Evolutionary conservation across 2,329 filamentous ascomycete species (phyloP).

Genomic region (Hymenoscyphus infarciens): DNA sequence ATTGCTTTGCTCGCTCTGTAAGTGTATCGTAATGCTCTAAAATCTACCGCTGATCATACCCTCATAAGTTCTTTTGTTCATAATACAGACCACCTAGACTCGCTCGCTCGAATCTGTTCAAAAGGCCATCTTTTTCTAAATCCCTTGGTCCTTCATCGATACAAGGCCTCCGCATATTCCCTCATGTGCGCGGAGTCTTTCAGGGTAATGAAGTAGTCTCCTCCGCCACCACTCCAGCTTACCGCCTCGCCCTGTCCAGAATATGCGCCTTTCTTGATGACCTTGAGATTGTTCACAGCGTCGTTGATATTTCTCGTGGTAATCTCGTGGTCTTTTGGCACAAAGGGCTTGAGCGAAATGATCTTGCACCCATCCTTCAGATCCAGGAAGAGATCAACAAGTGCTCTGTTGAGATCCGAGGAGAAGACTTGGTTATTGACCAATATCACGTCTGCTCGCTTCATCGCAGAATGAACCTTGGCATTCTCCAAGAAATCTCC

Average conservation of each 20-base stretch:
- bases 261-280: slow-evolving; percentile 67
- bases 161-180: slow-evolving; percentile 10
- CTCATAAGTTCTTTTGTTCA: slow-evolving; percentile 9
- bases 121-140: neutral
- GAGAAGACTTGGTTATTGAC: slow-evolving; percentile 99
- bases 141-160: neutral
- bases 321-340: slow-evolving; percentile 73
- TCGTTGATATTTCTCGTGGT: slow-evolving; percentile 70
- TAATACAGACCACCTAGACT: neutral
- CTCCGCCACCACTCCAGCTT: slow-evolving; percentile 84
- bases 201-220: slow-evolving; percentile 84
- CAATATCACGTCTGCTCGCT: slow-evolving; percentile 87
- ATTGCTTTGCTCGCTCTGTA: slow-evolving; percentile 6
- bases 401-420: slow-evolving; percentile 75
- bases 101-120: neutral
- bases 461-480: slow-evolving; percentile 68
- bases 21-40: slow-evolving; percentile 9
- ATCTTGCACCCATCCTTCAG: slow-evolving; percentile 87
- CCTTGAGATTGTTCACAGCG: slow-evolving; percentile 77
- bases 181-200: slow-evolving; percentile 42
- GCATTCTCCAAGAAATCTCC: slow-evolving; percentile 79
- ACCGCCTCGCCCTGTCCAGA: slow-evolving; percentile 63
- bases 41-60: slow-evolving; percentile 11
- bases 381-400: slow-evolving; percentile 89
- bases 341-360: slow-evolving; percentile 89